These are phyloP conservation scores for Letharia lupina DNA, from an alignment of 495 filamentous ascomycete species.

Conservation along the genomic window DNA sequence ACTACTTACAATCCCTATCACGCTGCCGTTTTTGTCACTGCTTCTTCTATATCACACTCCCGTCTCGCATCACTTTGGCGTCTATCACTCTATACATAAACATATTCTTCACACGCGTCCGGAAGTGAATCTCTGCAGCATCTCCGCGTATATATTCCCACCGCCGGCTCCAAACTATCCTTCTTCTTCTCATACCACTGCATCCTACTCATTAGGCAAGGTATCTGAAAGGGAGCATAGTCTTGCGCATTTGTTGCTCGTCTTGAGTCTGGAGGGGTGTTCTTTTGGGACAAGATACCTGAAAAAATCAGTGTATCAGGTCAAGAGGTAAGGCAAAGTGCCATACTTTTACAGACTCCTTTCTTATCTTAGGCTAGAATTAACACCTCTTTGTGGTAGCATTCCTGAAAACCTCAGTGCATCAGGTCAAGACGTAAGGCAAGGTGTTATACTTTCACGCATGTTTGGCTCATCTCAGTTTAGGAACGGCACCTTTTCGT, in stretches of 20 bases:
- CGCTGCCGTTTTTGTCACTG: neutral
- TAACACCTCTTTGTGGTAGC: no score
- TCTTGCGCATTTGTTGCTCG: neutral
- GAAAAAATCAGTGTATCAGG: neutral
- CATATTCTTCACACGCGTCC: neutral
- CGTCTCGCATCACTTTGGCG: neutral
- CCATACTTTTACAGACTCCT: neutral
- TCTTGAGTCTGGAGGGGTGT: neutral
- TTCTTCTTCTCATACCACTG: neutral
- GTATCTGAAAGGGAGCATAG: no score
- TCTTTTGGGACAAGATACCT: neutral
- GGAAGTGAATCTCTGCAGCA: neutral
- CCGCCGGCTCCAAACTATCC: neutral
- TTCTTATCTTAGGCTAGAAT: no score
- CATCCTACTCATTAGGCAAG: neutral
- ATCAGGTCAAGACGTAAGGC: neutral
- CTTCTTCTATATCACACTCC: neutral
- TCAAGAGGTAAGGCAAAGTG: neutral
- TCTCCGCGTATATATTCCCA: neutral
- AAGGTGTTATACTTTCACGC: neutral
- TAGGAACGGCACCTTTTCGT: neutral
- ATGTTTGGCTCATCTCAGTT: neutral
- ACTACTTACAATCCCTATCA: neutral
- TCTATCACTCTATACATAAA: neutral
- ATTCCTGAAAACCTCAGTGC: neutral